Conservation (phyloP, 139 green algal species). For the Asterochloris erici region DNA sequence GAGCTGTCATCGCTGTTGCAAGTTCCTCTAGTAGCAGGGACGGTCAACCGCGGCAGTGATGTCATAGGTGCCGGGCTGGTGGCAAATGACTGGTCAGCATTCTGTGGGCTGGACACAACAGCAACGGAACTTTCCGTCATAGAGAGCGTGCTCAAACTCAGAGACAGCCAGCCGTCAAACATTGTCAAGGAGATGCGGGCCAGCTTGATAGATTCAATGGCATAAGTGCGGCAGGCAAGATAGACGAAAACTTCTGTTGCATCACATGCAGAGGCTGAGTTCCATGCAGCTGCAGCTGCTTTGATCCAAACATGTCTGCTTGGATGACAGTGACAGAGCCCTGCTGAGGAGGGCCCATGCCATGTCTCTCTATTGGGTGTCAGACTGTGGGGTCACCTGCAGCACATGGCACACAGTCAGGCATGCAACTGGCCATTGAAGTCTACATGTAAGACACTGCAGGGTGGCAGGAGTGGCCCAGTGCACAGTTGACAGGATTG, state of each 20-base stretch:
- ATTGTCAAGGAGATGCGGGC: constrained; percentile 92
- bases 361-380: no score
- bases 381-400: no score
- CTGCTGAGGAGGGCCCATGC: no score
- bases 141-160: constrained; percentile 93
- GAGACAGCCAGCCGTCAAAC: constrained; percentile 70
- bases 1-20: constrained; percentile 95
- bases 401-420: no score
- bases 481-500: no score
- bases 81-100: constrained; percentile 96
- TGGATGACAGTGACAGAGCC: no score
- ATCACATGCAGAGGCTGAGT: no score
- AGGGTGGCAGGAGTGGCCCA: no score
- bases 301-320: no score
- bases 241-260: neutral
- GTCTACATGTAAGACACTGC: no score
- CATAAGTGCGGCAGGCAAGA: constrained; percentile 40
- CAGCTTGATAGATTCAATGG: constrained; percentile 87
- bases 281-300: no score
- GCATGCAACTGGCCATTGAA: no score
- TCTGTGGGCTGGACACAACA: constrained; percentile 96
- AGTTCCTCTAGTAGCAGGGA: constrained; percentile 95
- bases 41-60: constrained; percentile 93
- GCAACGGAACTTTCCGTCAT: constrained; percentile 95
- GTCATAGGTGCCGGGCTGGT: constrained; percentile 87